phyloP scores from a whole-genome alignment of 306 rosid genomes.

The Corylus americana region DNA sequence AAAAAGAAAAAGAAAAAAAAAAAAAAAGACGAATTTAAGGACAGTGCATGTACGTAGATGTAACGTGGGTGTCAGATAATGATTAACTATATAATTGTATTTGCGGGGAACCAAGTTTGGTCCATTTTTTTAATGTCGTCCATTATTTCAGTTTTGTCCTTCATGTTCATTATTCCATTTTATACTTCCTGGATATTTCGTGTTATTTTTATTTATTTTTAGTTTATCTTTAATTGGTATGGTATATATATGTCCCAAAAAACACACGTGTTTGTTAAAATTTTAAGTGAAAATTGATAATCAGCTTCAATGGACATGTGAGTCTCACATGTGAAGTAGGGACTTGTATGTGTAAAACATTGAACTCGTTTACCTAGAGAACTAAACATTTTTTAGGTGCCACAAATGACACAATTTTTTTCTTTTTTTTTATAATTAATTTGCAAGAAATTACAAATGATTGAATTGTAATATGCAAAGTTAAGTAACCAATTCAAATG shows the following conservation, averaged over 20 bases:
- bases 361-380: too few species aligned
- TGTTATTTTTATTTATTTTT: neutral
- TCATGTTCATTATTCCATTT: neutral
- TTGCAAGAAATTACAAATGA: too few species aligned
- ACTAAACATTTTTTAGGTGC: too few species aligned
- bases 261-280: too few species aligned
- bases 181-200: neutral
- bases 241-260: neutral
- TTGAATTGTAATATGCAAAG: too few species aligned
- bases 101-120: conserved; percentile 29
- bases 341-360: too few species aligned
- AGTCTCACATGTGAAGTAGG: too few species aligned
- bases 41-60: conserved; percentile 4
- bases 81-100: conserved; percentile 22
- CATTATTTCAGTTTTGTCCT: neutral
- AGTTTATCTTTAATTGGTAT: neutral
- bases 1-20: neutral
- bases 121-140: neutral
- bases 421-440: too few species aligned
- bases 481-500: too few species aligned
- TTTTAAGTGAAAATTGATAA: too few species aligned
- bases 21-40: neutral
- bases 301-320: too few species aligned
- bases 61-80: conserved; percentile 29
- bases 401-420: too few species aligned